Evolutionary conservation across 768 basidiomycete genomes (phyloP), one percentile per base, ranked within the genome.

Genomic region (Trichaptum fuscoviolaceum): DNA sequence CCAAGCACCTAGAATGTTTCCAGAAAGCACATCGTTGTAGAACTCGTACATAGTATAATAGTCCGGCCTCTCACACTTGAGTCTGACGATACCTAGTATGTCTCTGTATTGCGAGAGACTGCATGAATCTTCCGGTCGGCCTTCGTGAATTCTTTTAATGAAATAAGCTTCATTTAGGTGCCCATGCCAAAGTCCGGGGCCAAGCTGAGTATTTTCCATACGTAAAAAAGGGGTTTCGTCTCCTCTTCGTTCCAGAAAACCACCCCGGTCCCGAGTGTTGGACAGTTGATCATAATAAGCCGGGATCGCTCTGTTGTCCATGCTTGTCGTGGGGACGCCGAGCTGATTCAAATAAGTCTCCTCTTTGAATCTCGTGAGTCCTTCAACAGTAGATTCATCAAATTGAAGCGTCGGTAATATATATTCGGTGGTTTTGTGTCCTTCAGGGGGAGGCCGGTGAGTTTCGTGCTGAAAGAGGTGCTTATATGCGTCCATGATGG

Each of bases 121-220:
- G 5, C 59, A 5, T 2, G 24, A 18, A 5, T 5, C 59, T 5
- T 61, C 59, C 15, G 30, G 59, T 9, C 9, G 15, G 23, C 59
- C 59, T 17, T 23, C 15, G 59, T 61, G 59, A 34, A 61, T 61
- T 5, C 3, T 12, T 25, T 15, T 12, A 6, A 61, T 25, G 9
- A 5, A 25, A 9, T 34, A 61, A 12, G 30, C 25, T 25, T 25
- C 24, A 20, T 61, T 61, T 4, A 61, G 23, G 9, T 25, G 30
- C 59, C 25, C 30, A 61, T 61, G 59, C 25, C 25, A 61, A 17
- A 61, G 59, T 34, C 59, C 59, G 6, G 18, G 3, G 24, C 59
- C 59, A 34, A 61, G 25, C 59, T 61, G 59, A 34, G 30, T 25
- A 24, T 61, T 61, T 34, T 61, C 59, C 59, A 61, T 61, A 3